Evolutionary conservation across 352 stramenopile species (phyloP).

Genomic region (Elongisporangium senticosum): DNA sequence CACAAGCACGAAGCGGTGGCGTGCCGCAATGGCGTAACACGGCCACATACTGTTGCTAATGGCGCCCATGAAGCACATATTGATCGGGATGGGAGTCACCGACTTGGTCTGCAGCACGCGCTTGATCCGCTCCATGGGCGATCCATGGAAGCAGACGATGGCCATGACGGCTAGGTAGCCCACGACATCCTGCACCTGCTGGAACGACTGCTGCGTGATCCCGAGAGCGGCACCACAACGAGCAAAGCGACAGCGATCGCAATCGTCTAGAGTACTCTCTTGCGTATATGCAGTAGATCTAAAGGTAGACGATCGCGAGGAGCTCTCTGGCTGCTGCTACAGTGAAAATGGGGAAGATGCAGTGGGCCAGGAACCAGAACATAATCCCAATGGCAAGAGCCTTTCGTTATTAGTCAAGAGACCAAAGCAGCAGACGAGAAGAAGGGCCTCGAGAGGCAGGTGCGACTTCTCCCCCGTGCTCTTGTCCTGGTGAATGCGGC

Average conservation of each 20-base stretch:
- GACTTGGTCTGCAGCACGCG: conserved; percentile 6
- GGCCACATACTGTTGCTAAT: conserved; percentile 7
- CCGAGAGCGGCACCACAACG: no score
- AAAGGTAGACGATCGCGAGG: conserved; percentile 18
- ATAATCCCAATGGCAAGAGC: conserved; percentile 22
- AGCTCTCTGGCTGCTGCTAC: no score
- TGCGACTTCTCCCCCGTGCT: conserved; percentile 25
- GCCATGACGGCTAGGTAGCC: conserved; percentile 24
- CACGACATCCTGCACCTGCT: conserved; percentile 16
- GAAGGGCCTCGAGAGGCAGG: conserved; percentile 15
- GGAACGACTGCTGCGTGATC: conserved; percentile 9
- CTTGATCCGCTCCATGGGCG: conserved; percentile 7
- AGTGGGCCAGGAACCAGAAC: conserved; percentile 18
- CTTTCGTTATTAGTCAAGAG: no score
- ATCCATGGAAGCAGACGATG: conserved; percentile 8
- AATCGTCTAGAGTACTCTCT: no score
- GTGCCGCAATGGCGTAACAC: no score
- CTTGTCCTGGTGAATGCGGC: conserved; percentile 22
- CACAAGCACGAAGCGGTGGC: no score
- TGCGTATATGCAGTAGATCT: conserved; percentile 16
- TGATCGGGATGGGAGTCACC: neutral
- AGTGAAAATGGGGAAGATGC: conserved; percentile 33
- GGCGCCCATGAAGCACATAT: conserved; percentile 5
- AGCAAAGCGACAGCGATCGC: no score
- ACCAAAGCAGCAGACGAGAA: no score